Conservation (phyloP, 768 basidiomycete species). For the Podaxis sp. region DNA sequence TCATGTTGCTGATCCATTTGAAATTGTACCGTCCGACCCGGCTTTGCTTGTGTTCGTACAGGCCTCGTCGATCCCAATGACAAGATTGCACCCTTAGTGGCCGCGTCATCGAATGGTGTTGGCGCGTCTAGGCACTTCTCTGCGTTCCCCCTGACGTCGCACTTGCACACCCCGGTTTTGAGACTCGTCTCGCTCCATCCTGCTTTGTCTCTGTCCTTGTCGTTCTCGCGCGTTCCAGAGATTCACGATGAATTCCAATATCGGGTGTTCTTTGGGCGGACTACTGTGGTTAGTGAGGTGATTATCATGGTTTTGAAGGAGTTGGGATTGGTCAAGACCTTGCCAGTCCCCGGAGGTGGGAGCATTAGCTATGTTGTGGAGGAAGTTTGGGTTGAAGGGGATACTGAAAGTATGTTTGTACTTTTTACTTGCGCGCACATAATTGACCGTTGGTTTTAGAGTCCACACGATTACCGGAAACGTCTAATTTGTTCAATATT, state of each 20-base stretch:
- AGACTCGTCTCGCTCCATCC: constrained; percentile 75
- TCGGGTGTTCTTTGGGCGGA: constrained; percentile 62
- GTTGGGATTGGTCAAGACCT: constrained; percentile 64
- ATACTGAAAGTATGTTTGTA: constrained; percentile 50
- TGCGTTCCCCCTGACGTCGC: constrained; percentile 65
- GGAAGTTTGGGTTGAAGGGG: constrained; percentile 58
- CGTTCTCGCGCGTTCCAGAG: constrained; percentile 72
- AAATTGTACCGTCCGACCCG: not conserved
- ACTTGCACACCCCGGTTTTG: constrained; percentile 63
- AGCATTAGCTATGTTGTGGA: constrained; percentile 73
- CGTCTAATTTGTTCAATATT: constrained; percentile 43
- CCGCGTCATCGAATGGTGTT: constrained; percentile 32
- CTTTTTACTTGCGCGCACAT: constrained; percentile 14
- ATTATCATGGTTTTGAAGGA: constrained; percentile 55
- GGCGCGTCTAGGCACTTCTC: constrained; percentile 56
- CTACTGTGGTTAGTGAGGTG: constrained; percentile 54
- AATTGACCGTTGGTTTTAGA: constrained; percentile 27
- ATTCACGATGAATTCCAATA: constrained; percentile 72
- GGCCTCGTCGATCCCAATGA: constrained; percentile 49
- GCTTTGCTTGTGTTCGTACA: constrained; percentile 23
- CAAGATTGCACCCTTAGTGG: constrained; percentile 53
- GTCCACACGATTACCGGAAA: constrained; percentile 42
- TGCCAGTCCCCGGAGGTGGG: constrained; percentile 69
- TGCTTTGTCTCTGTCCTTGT: constrained; percentile 48
- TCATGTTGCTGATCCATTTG: not conserved